A percentile compares a stretch with the other conserved stretches of the same genome.
phyloP scores from a whole-genome alignment of 2,329 filamentous ascomycete species.

The Xylogone sp. region DNA sequence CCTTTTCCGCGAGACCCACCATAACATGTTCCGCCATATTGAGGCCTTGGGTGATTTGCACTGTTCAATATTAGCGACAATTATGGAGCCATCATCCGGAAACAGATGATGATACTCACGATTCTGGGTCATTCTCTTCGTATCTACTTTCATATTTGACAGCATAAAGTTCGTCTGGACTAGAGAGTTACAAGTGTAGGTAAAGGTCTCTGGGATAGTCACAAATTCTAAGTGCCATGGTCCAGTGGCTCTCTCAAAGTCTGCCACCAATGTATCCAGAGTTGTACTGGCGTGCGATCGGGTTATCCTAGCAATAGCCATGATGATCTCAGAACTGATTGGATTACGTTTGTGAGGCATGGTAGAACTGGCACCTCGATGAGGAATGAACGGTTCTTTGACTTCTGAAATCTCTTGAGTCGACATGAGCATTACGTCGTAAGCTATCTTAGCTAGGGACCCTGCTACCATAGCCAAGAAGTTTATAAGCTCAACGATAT shows the following conservation, averaged over 20 bases:
- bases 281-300: conserved; percentile 44
- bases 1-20: conserved; percentile 47
- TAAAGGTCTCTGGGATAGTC: conserved; percentile 47
- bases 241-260: conserved; percentile 51
- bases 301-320: conserved; percentile 48
- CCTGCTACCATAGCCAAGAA: conserved; percentile 49
- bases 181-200: conserved; percentile 44
- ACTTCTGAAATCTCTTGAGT: conserved; percentile 48
- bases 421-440: conserved; percentile 51
- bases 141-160: conserved; percentile 44
- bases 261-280: conserved; percentile 50
- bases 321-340: conserved; percentile 50
- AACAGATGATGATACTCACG: conserved; percentile 31
- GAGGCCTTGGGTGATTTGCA: conserved; percentile 36
- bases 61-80: background rate
- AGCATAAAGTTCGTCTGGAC: conserved; percentile 48
- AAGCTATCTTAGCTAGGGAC: conserved; percentile 47
- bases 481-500: conserved; percentile 46
- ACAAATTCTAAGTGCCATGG: conserved; percentile 56
- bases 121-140: conserved; percentile 42
- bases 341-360: conserved; percentile 56
- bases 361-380: conserved; percentile 47
- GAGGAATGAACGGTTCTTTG: conserved; percentile 48
- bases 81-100: background rate
- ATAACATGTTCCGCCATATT: conserved; percentile 54